phyloP scores from a whole-genome alignment of 257 asterid genomes.

The Jasminum sambac region DNA sequence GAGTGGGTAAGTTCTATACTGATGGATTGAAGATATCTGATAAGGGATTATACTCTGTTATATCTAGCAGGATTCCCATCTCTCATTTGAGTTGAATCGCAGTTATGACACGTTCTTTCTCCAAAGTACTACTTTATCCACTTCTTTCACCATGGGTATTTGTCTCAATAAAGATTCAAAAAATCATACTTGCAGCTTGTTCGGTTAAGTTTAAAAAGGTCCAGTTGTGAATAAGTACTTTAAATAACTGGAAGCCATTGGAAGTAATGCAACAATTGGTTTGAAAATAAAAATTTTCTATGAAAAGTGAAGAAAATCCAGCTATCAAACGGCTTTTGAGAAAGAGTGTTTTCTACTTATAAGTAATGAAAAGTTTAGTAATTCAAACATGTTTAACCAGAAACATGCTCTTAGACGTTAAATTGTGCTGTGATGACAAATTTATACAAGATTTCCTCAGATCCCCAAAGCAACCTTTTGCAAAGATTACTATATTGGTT shows the following conservation, averaged over 20 bases:
- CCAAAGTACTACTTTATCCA: not conserved
- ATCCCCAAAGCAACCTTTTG: not conserved
- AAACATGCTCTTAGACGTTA: not conserved
- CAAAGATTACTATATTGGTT: not conserved
- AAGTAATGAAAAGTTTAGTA: not conserved
- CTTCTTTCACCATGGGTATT: not conserved
- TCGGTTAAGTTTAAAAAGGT: not conserved
- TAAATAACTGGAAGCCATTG: not conserved
- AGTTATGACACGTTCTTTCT: no score
- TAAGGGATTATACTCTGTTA: not conserved
- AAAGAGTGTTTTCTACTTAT: not conserved
- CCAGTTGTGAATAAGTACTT: not conserved
- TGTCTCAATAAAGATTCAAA: not conserved
- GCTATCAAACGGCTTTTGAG: no score
- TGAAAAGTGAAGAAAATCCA: no score
- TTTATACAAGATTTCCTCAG: not conserved
- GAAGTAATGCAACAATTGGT: not conserved
- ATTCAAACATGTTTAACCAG: not conserved
- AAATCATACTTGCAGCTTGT: not conserved
- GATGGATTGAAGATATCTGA: conserved; percentile 13
- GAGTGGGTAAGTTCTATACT: conserved; percentile 48
- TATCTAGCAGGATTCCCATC: not conserved
- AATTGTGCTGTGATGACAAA: not conserved
- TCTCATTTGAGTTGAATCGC: not conserved
- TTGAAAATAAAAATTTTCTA: not conserved